phyloP scores from a whole-genome alignment of 441 rosid genomes.

The Isatis lusitanica region DNA sequence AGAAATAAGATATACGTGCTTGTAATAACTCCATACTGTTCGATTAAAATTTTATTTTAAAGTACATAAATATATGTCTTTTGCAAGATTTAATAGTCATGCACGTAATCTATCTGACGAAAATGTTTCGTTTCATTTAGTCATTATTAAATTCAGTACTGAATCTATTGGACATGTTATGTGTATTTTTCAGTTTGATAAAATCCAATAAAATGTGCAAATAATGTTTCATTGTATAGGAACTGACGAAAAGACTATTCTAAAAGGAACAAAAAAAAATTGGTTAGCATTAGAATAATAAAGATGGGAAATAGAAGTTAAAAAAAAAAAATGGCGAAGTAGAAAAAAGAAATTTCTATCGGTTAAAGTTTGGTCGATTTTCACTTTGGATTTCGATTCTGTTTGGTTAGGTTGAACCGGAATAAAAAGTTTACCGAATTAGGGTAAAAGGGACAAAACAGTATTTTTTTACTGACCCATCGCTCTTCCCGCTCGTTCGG shows the following conservation, averaged over 20 bases:
- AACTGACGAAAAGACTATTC: neutral
- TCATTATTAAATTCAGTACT: constrained; percentile 15
- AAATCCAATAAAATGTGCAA: neutral
- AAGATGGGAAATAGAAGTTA: no score
- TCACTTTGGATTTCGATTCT: neutral
- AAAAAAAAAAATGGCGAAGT: no score
- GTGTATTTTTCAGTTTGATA: neutral
- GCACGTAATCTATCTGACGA: constrained; percentile 4
- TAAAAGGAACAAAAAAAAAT: no score
- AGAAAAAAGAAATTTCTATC: no score
- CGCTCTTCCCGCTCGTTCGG: constrained; percentile 34
- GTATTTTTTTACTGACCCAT: neutral
- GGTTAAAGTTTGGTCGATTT: neutral
- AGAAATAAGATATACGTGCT: constrained; percentile 12
- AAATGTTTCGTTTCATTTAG: constrained; percentile 2
- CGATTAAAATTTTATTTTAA: neutral
- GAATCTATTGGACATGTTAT: neutral
- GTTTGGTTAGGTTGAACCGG: constrained; percentile 10
- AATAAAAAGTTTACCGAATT: neutral
- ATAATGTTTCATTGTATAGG: neutral
- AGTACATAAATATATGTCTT: constrained; percentile 13
- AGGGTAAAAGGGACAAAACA: neutral
- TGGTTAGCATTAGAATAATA: no score
- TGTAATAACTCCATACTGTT: constrained; percentile 19
- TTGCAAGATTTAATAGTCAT: neutral